phyloP scores from a whole-genome alignment of 2,329 filamentous ascomycete species.

The Penicillium sp. region DNA sequence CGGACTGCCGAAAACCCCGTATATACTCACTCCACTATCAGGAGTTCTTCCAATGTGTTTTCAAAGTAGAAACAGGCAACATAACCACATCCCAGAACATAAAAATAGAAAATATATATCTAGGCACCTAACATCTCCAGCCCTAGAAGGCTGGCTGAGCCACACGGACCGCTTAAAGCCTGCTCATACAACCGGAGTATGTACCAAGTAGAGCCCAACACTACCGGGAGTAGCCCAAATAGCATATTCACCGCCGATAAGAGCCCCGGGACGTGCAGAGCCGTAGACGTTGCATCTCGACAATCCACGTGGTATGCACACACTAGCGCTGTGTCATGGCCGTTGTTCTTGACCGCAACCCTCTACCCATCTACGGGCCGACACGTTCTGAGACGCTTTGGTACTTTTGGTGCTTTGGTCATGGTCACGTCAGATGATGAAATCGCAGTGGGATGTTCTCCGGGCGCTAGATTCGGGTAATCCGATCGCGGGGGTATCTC shows the following conservation, averaged over 20 bases:
- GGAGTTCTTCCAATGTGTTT: not conserved
- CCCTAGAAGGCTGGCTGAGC: not conserved
- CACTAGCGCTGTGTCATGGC: conserved; percentile 6
- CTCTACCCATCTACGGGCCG: conserved; percentile 2
- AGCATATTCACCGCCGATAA: conserved; percentile 17
- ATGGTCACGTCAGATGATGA: conserved; percentile 1
- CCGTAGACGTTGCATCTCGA: conserved; percentile 7
- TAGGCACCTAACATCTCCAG: not conserved
- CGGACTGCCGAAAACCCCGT: not conserved
- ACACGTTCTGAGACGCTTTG: conserved; percentile 3
- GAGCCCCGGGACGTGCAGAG: conserved; percentile 2
- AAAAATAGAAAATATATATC: too few relatives aligned
- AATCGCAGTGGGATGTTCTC: not conserved
- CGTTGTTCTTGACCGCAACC: conserved; percentile 15
- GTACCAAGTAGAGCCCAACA: not conserved
- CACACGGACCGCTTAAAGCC: not conserved
- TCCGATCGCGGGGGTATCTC: not conserved
- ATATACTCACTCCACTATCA: not conserved
- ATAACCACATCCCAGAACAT: not conserved
- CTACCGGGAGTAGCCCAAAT: not conserved
- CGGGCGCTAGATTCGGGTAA: not conserved
- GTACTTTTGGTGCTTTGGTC: not conserved
- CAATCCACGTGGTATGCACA: conserved; percentile 21
- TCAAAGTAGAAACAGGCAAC: not conserved
- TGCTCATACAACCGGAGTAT: not conserved